Evolutionary conservation across 192 early-diverging fungal genomes (phyloP), one percentile per base, ranked within the genome.

Genomic region (Physocladia obscura): DNA sequence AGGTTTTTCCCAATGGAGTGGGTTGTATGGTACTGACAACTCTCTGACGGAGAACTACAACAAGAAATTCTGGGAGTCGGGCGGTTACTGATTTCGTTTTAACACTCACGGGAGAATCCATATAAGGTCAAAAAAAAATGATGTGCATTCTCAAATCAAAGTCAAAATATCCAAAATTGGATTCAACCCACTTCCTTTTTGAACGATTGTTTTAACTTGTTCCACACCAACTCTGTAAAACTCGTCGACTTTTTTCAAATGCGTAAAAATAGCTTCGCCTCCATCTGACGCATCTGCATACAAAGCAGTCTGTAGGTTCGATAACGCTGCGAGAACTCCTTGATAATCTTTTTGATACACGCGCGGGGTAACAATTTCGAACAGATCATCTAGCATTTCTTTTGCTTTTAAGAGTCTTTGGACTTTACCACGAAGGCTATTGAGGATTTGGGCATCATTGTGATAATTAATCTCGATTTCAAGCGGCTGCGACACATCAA

Each of bases 1-100:
- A 22, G 81, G 81, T 24, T 82, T 82, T 37, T 32, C 64, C 2
- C 48, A 29, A 4, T 82, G 81, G 81, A 75, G 78, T 69, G 44
- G 3, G 3, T 17, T 15, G 0, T 64, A 57, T 44, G 59, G 56
- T 21, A 47, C 34, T 3, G 55, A 74, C 6, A 22, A 22, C 6
- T 36, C 40, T 1, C 39, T 81, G 61, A 71, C 73, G 13, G 79
- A 81, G 57, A 70, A 71, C 29, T 81, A 72, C 50, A 67, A 81
- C 57, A 56, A 49, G 11, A 27, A 57, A 22, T 64, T 70, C 30
- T 81, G 79, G 79, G 55, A 75, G 54, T 31, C 57, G 24, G 47
- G 44, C 8, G 62, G 47, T 13, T 65, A 65, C 63, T n/a, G n/a
- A n/a, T n/a, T n/a, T n/a, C n/a, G n/a, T n/a, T n/a, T n/a, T n/a